phyloP scores from a whole-genome alignment of 2,329 filamentous ascomycete genomes.

The Fusarium sp. region DNA sequence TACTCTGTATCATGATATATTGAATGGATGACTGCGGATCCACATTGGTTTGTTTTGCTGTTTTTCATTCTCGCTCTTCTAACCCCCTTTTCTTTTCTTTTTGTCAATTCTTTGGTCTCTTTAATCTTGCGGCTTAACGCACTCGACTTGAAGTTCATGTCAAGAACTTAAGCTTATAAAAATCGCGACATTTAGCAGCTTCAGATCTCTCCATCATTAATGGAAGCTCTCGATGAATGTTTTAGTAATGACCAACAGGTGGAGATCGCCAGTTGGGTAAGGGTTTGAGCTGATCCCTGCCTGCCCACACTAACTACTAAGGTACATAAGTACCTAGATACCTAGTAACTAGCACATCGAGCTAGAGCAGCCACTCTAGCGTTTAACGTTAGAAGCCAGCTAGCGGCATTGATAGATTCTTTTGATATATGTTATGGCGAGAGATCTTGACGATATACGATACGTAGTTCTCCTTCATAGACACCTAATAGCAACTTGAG shows the following conservation, averaged over 20 bases:
- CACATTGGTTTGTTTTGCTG: no score
- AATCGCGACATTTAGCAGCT: constrained; percentile 14
- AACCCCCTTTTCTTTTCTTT: no score
- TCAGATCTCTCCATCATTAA: constrained; percentile 15
- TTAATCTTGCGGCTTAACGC: not conserved
- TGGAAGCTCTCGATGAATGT: not conserved
- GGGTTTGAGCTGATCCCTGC: constrained; percentile 5
- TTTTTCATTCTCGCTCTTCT: no score
- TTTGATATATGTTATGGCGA: constrained; percentile 2
- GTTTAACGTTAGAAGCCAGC: not conserved
- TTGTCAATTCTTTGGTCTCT: no score
- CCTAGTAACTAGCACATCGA: no score
- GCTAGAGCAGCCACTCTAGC: constrained; percentile 27
- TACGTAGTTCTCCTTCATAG: not conserved
- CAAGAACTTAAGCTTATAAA: constrained; percentile 12
- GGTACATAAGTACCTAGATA: no score
- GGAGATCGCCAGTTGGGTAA: constrained; percentile 12
- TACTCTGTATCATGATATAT: no score
- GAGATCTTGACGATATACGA: not conserved
- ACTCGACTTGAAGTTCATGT: not conserved
- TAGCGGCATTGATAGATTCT: constrained; percentile 3
- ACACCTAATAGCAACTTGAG: not conserved
- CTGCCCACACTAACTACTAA: not conserved
- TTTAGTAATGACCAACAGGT: constrained; percentile 1
- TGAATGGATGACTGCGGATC: not conserved